Base-by-base conservation (phyloP, 768 basidiomycete species). In the Hydnum rufescens region DNA sequence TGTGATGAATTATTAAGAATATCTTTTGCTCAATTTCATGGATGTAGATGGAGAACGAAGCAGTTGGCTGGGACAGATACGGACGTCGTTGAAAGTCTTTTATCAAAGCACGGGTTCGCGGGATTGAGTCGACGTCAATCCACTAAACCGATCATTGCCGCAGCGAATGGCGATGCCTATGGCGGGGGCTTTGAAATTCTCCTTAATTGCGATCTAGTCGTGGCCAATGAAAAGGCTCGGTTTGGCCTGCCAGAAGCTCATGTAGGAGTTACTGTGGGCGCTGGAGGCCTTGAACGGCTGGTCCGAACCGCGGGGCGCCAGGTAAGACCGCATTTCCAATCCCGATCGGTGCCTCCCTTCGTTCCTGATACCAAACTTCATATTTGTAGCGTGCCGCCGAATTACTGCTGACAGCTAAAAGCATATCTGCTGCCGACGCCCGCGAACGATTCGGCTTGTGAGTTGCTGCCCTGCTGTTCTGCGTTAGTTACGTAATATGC, bases 191-290 rank as follows among this genome's bases (percentile, higher is more conserved):
- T 74, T 56, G 80, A 81, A 60, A 71, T 82, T 49, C 57, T 83
- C 1, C 58, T 86, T 3, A 88, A 87, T 57, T 85, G 82, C 55
- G 85, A 87, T 59, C 60, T 86, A 26, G 81, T 86, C 51, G 63
- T 87, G 19, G 78, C 84, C 1, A 72, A 70, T 55, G 69, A 76
- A 49, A 73, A 75, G 16, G 77, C 82, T 2, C 74, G 71, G 52
- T 83, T 88, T 56, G 81, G 75, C 3, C 68, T 85, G 25, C 81
- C 82, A 0, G 84, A 87, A 58, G 84, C 84, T 3, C 80, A 77
- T 62, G 71, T 80, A 28, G 85, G 86, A 0, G 83, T 85, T 4
- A 60, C 82, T 29, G 82, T 81, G 8, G 65, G 72, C 8, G 77
- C 79, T 59, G 84, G 84, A 60, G 82, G 81, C 18, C 83, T 86